These are phyloP conservation scores for Baudoinia panamericana DNA, from an alignment of 495 filamentous ascomycete genomes.

Conservation along the genomic window DNA sequence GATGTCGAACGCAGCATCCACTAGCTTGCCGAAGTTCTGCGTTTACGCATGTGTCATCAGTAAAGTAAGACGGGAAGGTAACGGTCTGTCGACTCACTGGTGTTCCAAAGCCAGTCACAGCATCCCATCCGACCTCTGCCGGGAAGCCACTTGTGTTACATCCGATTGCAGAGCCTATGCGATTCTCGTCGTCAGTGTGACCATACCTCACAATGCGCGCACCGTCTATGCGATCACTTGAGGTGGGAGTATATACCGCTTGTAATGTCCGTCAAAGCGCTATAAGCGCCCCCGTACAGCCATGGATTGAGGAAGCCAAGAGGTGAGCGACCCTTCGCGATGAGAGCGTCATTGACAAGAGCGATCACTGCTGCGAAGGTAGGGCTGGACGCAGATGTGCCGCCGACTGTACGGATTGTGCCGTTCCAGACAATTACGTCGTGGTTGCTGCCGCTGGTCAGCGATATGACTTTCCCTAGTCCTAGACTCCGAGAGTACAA, in stretches of 20 bases:
- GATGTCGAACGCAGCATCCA: slow-evolving; percentile 6
- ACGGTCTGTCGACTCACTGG: not conserved
- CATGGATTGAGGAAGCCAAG: slow-evolving; percentile 34
- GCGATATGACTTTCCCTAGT: too few relatives aligned
- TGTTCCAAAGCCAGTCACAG: slow-evolving; percentile 9
- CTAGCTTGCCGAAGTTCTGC: slow-evolving; percentile 12
- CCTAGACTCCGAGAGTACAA: too few relatives aligned
- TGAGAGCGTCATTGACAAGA: slow-evolving; percentile 29
- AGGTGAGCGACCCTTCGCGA: slow-evolving; percentile 23
- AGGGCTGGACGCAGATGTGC: slow-evolving; percentile 29
- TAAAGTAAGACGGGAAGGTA: not conserved
- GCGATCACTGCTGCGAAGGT: slow-evolving; percentile 25
- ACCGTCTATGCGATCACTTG: too few relatives aligned
- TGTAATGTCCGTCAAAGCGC: slow-evolving; percentile 28
- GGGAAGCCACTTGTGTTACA: slow-evolving; percentile 27
- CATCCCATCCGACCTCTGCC: slow-evolving; percentile 28
- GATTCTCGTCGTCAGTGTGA: too few relatives aligned
- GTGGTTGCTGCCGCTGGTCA: slow-evolving; percentile 5
- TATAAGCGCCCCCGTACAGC: slow-evolving; percentile 26
- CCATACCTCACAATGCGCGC: too few relatives aligned
- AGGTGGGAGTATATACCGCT: too few relatives aligned
- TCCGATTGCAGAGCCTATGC: slow-evolving; percentile 22
- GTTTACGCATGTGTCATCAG: not conserved
- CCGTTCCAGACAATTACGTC: slow-evolving; percentile 26
- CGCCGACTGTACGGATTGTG: slow-evolving; percentile 21